A percentile compares a stretch with the other conserved stretches of the same genome.
Evolutionary conservation across 495 filamentous ascomycete genomes (phyloP).

Genomic region (Talaromyces stipitatus): DNA sequence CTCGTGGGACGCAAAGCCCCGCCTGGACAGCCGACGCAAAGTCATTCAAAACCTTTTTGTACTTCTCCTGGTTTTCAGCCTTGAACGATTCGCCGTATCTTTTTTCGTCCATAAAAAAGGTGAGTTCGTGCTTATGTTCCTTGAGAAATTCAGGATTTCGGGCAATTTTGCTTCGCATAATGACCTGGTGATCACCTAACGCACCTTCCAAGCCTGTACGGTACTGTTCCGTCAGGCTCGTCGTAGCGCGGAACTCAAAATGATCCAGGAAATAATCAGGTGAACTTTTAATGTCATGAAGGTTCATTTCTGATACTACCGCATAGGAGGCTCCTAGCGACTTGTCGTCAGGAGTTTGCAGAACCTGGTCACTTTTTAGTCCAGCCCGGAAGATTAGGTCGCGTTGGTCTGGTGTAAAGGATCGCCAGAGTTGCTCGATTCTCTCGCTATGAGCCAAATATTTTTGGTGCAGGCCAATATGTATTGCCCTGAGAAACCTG

Average conservation of each 20-base stretch:
- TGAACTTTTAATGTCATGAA: slow-evolving; percentile 21
- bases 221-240: slow-evolving; percentile 19
- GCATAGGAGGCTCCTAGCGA: slow-evolving; percentile 17
- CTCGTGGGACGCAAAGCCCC: slow-evolving; percentile 16
- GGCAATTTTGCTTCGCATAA: slow-evolving; percentile 13
- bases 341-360: background rate
- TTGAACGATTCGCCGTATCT: slow-evolving; percentile 12
- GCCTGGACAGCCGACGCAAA: slow-evolving; percentile 9
- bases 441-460: background rate
- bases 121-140: slow-evolving; percentile 6
- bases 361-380: background rate
- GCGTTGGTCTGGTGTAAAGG: background rate
- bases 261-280: slow-evolving; percentile 23
- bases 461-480: background rate
- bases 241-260: slow-evolving; percentile 22
- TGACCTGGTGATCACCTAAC: slow-evolving; percentile 13
- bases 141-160: slow-evolving; percentile 11
- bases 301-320: slow-evolving; percentile 29
- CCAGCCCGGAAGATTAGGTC: background rate
- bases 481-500: background rate
- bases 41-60: slow-evolving; percentile 8
- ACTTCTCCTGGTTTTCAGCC: background rate
- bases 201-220: background rate
- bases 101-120: slow-evolving; percentile 15
- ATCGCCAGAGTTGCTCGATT: background rate